Evolutionary conservation across 805 yeast species (phyloP), one percentile per base, ranked within the genome.

Genomic region (Spencermartinsiella europaea): DNA sequence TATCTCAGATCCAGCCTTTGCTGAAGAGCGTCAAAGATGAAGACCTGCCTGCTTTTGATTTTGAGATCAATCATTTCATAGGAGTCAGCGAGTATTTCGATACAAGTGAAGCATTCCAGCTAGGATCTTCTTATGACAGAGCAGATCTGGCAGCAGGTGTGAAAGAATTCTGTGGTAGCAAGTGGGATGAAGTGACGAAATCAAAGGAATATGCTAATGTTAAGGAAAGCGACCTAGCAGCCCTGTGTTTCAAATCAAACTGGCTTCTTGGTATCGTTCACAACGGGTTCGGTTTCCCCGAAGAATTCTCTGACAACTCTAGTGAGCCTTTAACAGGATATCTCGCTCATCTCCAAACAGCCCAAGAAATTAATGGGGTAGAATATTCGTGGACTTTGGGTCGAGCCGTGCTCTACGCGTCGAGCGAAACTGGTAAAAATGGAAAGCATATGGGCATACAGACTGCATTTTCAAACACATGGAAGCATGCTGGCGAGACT

Each of bases 41-140:
- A 2, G 25, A 40, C 10, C 21, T 28, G 17, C 99, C 99, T 3
- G 76, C 73, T 27, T 79, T 93, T 53, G 88, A 90, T 66, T 89
- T 87, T 59, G 75, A 76, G 15, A 73, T 75, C 42, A 95, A 89
- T 57, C 85, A 80, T 58, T 93, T 93, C 65, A 83, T 93, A 19
- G 99, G 99, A 0, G 83, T 91, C 19, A 86, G 96, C 4, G 99
- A 93, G 65, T 93, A 88, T 67, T 93, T 97, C 96, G 93, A 93
- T 62, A 87, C 97, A 0, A 88, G 96, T 2, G 84, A 89, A 56
- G 80, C 91, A 2, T 90, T 90, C 63, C 79, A 83, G 38, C 75
- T 89, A 69, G 93, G 95, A 2, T 98, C 97, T 8, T 85, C 81
- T 45, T 41, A 52, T 35, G 90, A 90, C 62, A 85, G 85, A 58